Base-by-base conservation (phyloP, 2,329 filamentous ascomycete genomes). In the Fusarium graminum region DNA sequence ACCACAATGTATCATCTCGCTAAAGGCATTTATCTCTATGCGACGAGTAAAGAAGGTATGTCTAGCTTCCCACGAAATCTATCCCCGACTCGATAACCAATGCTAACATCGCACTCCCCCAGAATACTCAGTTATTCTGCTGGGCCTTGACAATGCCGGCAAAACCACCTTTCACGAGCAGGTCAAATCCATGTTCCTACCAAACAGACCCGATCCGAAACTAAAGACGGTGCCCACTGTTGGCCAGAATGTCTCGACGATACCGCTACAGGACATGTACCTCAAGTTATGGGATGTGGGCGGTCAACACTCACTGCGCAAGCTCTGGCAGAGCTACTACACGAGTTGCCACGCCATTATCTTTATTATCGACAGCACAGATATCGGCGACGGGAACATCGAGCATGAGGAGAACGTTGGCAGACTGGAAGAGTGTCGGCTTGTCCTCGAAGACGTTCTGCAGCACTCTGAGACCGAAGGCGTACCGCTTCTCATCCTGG, bases 211-310 rank as follows among this genome's bases (percentile, higher is more conserved):
- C 52, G 86, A 81, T 77, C 92, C 82, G 74, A 94, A 85, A 80
- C 88, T 82, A 70, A 94, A 95, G 77, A 97, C 94, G 42, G 94
- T 98, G 9, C 95, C 95, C 28, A 99, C 95, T 19, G 94, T 98
- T 72, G 95, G 95, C 68, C 95, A 98, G 78, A 98, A 98, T 80
- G 94, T 98, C 67, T 92, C 92, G 65, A 95, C 94, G 44, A 92
- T 99, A 76, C 88, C 91, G 22, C 85, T 98, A 25, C 91, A 93
- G 16, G 93, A 97, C 78, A 94, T 97, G 88, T 97, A 98, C 83
- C 85, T 99, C 75, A 97, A 97, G 83, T 91, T 99, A 73, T 98
- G 95, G 95, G 95, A 99, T 76, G 93, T 99, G 1, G 95, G 95
- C 67, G 95, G 95, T 8, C 95, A 99, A 79, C 89, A 95, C 75